Base-by-base conservation (phyloP, 164 flowering plant genomes). In the Chimonanthus praecox region DNA sequence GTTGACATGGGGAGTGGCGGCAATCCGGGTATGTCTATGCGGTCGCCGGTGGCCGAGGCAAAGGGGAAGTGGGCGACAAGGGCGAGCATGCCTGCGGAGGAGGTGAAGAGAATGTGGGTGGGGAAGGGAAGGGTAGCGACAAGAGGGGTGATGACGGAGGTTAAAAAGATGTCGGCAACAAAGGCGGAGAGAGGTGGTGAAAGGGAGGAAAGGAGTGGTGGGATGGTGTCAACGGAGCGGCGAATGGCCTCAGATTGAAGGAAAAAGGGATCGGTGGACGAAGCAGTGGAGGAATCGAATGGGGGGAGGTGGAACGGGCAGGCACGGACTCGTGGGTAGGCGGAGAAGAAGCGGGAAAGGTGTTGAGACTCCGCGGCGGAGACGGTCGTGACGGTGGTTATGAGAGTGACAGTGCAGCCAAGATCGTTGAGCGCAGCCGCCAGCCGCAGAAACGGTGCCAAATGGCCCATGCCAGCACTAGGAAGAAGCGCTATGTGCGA, bases 401-500 rank as follows among this genome's bases (percentile, higher is more conserved):
- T 70, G 49, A 82, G 13, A 63, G 74, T 74, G 49, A 82, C 70
- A 7, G 16, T 21, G 74, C 73, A 71, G 73, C 78, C 71, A 2
- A 20, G 68, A 47, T 20, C 16, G 5, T 11, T 54, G 21, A 82
- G 78, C 15, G 71, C 44, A 45, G 78, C 77, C 3, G 78, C 84
- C 0, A 79, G 74, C 8, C 78, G 76, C 47, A 75, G 71, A 67
- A 74, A 74, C 1, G 82, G 80, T 5, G 77, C 77, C 11, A 84
- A 71, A 47, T 84, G 85, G 44, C 87, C 87, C 83, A 84, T 79
- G 54, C 87, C 85, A 3, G 87, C 66, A 71, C 87, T 80, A 0
- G 81, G 85, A 11, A 80, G 73, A 47, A 84, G 66, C 21, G 80
- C 83, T 3, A 80, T 64, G 63, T 78, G 83, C 16, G 33, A 33